phyloP scores from a whole-genome alignment of 2,329 filamentous ascomycete genomes.

The Botrytis tulipae region DNA sequence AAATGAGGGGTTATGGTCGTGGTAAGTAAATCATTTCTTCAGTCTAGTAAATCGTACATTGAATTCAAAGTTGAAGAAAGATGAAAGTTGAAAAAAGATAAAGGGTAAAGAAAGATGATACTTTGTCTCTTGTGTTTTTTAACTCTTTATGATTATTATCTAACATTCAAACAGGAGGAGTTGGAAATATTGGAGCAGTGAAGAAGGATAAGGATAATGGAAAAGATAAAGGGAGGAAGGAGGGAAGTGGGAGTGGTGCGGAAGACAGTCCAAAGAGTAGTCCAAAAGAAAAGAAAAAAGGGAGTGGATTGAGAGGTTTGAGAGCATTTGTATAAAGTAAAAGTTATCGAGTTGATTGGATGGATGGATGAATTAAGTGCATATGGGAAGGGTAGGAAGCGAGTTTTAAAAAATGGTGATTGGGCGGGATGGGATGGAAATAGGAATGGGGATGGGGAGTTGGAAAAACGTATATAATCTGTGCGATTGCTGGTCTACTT shows the following conservation, averaged over 20 bases:
- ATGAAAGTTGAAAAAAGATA: background rate
- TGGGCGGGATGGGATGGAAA: background rate
- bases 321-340: constrained; percentile 16
- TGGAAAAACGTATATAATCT: constrained; percentile 12
- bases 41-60: background rate
- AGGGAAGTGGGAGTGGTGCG: constrained; percentile 21
- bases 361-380: background rate
- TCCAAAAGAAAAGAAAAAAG: constrained; percentile 15
- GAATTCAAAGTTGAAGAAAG: background rate
- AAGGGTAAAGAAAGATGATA: background rate
- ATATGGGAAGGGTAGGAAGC: constrained; percentile 2
- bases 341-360: constrained; percentile 1
- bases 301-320: background rate
- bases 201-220: constrained; percentile 19
- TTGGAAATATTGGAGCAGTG: constrained; percentile 5
- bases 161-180: constrained; percentile 12
- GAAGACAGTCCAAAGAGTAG: constrained; percentile 25
- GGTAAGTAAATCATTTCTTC: constrained; percentile 43
- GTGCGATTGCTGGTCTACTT: background rate
- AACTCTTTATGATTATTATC: constrained; percentile 3
- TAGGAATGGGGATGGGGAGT: background rate
- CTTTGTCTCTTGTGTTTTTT: constrained; percentile 1
- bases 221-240: constrained; percentile 14
- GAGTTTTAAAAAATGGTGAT: constrained; percentile 7
- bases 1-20: constrained; percentile 53